phyloP scores from a whole-genome alignment of 2,329 filamentous ascomycete species.

The Claviceps sp. region DNA sequence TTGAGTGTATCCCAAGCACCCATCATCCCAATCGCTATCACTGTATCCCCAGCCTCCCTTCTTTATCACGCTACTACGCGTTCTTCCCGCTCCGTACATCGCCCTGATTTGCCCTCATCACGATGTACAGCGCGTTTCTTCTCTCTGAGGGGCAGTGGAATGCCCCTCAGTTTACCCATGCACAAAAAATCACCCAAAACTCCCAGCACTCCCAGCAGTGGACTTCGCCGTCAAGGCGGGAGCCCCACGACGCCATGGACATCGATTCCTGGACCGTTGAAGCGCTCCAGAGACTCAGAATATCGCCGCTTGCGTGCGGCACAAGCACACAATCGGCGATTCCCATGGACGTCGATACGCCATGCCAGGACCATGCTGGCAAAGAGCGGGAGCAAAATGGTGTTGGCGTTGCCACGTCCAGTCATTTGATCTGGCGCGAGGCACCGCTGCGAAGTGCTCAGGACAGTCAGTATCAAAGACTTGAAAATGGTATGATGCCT shows the following conservation, averaged over 20 bases:
- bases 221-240: constrained; percentile 12
- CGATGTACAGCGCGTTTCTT: constrained; percentile 39
- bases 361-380: constrained; percentile 5
- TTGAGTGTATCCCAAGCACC: too few species aligned
- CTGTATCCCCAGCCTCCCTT: too few species aligned
- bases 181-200: not conserved
- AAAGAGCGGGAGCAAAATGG: too few species aligned
- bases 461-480: constrained; percentile 73
- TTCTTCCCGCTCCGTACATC: not conserved
- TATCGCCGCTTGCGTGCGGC: constrained; percentile 43
- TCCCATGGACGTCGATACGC: constrained; percentile 49
- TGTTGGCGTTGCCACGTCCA: too few species aligned
- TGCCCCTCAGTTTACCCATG: constrained; percentile 2
- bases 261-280: constrained; percentile 56
- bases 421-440: constrained; percentile 44
- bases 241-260: constrained; percentile 27
- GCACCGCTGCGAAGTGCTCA: constrained; percentile 79
- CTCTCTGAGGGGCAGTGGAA: constrained; percentile 25
- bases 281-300: constrained; percentile 40
- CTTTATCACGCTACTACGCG: too few species aligned
- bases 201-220: not conserved
- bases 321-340: constrained; percentile 57
- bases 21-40: too few species aligned
- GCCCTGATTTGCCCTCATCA: constrained; percentile 22
- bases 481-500: constrained; percentile 67